Percentiles rank a stretch among this genome's conserved stretches.
Conservation (phyloP, 352 stramenopile genomes). For the Globisporangium megalacanthum region DNA sequence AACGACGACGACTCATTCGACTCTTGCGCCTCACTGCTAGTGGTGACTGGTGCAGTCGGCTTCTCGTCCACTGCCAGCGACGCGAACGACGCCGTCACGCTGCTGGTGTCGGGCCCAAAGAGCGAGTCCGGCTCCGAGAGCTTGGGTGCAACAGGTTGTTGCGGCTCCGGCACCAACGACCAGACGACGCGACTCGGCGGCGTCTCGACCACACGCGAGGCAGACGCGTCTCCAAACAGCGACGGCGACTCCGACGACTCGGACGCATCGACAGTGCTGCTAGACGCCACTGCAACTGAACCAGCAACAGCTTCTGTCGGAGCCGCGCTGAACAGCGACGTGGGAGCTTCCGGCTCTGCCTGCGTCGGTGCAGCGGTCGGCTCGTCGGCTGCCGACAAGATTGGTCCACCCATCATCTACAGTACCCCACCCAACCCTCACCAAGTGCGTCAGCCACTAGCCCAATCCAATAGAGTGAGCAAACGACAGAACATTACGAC, state of each 20-base stretch:
- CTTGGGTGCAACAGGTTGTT: not conserved
- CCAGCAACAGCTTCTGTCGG: not conserved
- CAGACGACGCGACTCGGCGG: not conserved
- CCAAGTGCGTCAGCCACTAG: not conserved
- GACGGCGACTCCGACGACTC: not conserved
- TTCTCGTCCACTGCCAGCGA: not conserved
- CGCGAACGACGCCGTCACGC: not conserved
- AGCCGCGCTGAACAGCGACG: not conserved
- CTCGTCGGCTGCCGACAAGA: not conserved
- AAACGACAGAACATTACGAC: slow-evolving; percentile 5
- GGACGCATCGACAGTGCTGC: not conserved
- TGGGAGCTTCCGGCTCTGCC: not conserved
- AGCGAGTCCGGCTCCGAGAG: slow-evolving; percentile 1
- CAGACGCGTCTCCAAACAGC: slow-evolving; percentile 10
- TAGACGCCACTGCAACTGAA: not conserved
- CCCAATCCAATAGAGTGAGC: not conserved
- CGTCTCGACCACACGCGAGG: not conserved
- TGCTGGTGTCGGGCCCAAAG: not conserved
- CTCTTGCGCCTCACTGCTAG: not conserved
- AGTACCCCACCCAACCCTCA: not conserved
- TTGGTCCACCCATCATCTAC: slow-evolving; percentile 33
- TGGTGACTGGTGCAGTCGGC: not conserved
- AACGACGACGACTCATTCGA: slow-evolving; percentile 10
- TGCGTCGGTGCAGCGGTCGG: not conserved
- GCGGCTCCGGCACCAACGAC: not conserved